Evolutionary conservation across 148 eudicot genomes (phyloP).

Genomic region (Vaccinium myrtillus): DNA sequence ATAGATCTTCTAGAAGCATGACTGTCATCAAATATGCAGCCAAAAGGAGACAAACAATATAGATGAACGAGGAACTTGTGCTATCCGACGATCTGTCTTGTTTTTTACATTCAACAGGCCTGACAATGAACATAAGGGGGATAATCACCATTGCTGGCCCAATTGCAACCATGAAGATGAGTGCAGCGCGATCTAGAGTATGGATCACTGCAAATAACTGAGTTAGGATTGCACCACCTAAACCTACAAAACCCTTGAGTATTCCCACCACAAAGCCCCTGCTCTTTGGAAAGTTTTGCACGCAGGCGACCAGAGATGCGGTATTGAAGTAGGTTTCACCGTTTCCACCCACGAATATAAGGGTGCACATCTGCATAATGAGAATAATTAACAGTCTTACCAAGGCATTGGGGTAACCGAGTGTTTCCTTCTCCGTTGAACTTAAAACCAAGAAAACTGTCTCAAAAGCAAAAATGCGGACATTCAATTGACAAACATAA

Average conservation of each 20-base stretch:
- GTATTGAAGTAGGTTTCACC: conserved; percentile 96
- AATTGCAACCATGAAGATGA: conserved; percentile 91
- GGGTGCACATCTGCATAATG: conserved; percentile 74
- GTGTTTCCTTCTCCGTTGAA: not conserved
- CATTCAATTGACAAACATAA: not conserved
- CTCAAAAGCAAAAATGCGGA: not conserved
- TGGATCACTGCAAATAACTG: conserved; percentile 64
- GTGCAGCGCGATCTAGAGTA: conserved; percentile 76
- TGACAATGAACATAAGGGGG: conserved; percentile 73
- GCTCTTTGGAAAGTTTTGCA: conserved; percentile 91
- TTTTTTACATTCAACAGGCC: conserved; percentile 86
- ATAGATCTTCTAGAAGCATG: conserved; percentile 81
- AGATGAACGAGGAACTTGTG: conserved; percentile 59
- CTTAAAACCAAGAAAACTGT: not conserved
- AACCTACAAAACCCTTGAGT: conserved; percentile 89
- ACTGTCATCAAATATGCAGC: conserved; percentile 94
- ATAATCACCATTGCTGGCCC: conserved; percentile 86
- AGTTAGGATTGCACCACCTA: conserved; percentile 81
- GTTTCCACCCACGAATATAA: conserved; percentile 78
- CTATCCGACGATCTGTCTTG: conserved; percentile 70
- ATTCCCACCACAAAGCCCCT: conserved; percentile 96
- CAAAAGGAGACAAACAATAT: conserved; percentile 65
- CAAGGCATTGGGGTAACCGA: not conserved
- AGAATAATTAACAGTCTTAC: not conserved
- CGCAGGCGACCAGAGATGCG: conserved; percentile 79